Evolutionary conservation across 2,329 filamentous ascomycete genomes (phyloP), one percentile per base, ranked within the genome.

Genomic region (Arthrinium puccinioides): DNA sequence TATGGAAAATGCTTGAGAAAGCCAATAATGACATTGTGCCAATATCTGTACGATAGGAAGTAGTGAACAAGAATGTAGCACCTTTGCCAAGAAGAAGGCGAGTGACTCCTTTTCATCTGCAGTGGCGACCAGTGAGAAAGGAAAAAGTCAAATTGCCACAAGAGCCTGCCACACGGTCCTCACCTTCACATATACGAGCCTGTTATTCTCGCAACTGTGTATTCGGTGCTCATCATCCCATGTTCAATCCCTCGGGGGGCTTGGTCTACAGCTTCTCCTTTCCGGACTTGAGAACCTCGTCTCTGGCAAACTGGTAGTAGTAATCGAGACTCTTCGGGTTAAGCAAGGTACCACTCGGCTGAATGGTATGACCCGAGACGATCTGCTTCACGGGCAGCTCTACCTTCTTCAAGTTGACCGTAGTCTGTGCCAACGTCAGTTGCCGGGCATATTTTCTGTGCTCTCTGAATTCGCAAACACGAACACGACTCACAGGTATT

Each of bases 321-420:
- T 73, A 90, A 21, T 87, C 70, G 41, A 92, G 59, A 45, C 82
- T 84, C 51, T 82, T 62, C 0, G 86, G 86, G 51, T 94, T 92
- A 37, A 84, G 61, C 50, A 92, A 59, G 4, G 85, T 90, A 2
- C 84, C 84, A 33, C 81, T 86, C 0, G 84, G 75, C 59, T 83
- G 87, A 53, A 92, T 75, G 18, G 64, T 74, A 48, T 79, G 77
- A 0, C 86, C 86, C 0, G 76, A 87, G 1, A 92, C 80, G 44
- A 92, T 92, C 53, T 86, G 82, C 63, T 92, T 92, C 21, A 92
- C 82, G 0, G 85, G 85, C 36, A 92, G 51, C 56, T 92, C 86
- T 4, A 92, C 86, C 59, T 92, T 92, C 57, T 92, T 92, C 34
- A 86, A 61, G 54, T 90, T 92, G 44, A 92, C 79, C 0, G 86